Evolutionary conservation across 768 basidiomycete genomes (phyloP), one percentile per base, ranked within the genome.

Genomic region (Rhodotorula graminis): DNA sequence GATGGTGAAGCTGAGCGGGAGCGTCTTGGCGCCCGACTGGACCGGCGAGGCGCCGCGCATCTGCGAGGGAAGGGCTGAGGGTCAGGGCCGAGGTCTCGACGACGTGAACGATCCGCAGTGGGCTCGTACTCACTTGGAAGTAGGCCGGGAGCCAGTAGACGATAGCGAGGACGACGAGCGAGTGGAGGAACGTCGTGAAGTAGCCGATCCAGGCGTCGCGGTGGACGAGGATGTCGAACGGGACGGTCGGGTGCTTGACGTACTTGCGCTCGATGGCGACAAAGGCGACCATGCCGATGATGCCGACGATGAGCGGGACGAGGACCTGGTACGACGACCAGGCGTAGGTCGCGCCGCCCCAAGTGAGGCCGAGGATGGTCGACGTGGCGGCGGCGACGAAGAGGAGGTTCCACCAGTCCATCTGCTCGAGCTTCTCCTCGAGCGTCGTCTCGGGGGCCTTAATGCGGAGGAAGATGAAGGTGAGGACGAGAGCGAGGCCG

Each of bases 231-330:
- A 83, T 68, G 40, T 78, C 76, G 52, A 77, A 77, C 4, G 82
- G 83, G 7, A 82, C 77, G 37, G 77, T 78, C 21, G 78, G 77
- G 42, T 76, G 25, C 49, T 70, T 69, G 62, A 81, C 79, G 85
- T 84, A 31, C 82, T 82, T 56, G 86, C 87, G 76, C 82, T 89
- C 56, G 88, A 89, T 84, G 7, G 78, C 44, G 3, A 86, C 40
- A 72, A 84, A 79, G 85, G 85, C n/a, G 86, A 84, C 70, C 86
- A 90, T 83, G 85, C 88, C 76, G 84, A 86, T 69, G 78, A 86
- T 47, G 82, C 87, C 76, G 84, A 86, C 25, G 82, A 84, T 21
- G 3, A 87, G 79, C 0, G 85, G 84, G 3, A 81, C 80, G 80
- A 82, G 23, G 82, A 84, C 44, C 80, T 72, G 73, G 21, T 76